Evolutionary conservation across 768 basidiomycete genomes (phyloP).

Genomic region (Stropharia rugosoannulata): DNA sequence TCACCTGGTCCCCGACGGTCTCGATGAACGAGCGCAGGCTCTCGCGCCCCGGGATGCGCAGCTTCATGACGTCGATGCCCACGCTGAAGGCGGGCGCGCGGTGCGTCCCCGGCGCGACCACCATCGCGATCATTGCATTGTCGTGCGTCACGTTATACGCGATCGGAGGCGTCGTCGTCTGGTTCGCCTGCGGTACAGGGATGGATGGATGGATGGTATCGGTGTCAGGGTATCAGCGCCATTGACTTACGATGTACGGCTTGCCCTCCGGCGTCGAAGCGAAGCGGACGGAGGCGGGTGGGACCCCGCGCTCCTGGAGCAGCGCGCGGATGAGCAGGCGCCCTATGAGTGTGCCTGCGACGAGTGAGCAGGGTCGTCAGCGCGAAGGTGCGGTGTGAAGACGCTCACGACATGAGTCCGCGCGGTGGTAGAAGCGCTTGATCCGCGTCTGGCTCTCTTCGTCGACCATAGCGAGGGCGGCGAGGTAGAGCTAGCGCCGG

Average conservation of each 20-base stretch:
- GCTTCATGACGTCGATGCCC: slow-evolving; percentile 83
- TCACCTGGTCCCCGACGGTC: slow-evolving; percentile 64
- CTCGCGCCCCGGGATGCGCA: slow-evolving; percentile 58
- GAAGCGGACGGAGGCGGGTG: slow-evolving; percentile 48
- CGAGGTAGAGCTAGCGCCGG: slow-evolving; percentile 55
- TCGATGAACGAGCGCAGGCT: slow-evolving; percentile 62
- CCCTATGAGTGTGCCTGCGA: slow-evolving; percentile 72
- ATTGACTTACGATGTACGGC: slow-evolving; percentile 65
- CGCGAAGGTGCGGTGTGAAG: neutral
- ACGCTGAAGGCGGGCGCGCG: slow-evolving; percentile 56
- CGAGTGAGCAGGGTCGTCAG: neutral
- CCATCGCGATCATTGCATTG: slow-evolving; percentile 70
- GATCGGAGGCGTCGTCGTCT: slow-evolving; percentile 49
- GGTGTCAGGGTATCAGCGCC: neutral
- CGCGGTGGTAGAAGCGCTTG: slow-evolving; percentile 64
- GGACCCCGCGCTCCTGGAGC: slow-evolving; percentile 56
- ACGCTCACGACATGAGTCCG: slow-evolving; percentile 77
- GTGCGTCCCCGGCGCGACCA: slow-evolving; percentile 43
- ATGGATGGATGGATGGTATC: neutral
- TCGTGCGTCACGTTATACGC: slow-evolving; percentile 86
- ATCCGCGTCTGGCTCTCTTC: slow-evolving; percentile 54
- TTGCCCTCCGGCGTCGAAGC: slow-evolving; percentile 63
- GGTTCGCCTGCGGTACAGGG: no score
- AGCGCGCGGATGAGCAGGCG: slow-evolving; percentile 69
- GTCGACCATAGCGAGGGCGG: slow-evolving; percentile 59